A percentile compares a stretch with the other conserved stretches of the same genome.
Evolutionary conservation across 495 filamentous ascomycete genomes (phyloP).

Genomic region (Penicillium chermesinum): DNA sequence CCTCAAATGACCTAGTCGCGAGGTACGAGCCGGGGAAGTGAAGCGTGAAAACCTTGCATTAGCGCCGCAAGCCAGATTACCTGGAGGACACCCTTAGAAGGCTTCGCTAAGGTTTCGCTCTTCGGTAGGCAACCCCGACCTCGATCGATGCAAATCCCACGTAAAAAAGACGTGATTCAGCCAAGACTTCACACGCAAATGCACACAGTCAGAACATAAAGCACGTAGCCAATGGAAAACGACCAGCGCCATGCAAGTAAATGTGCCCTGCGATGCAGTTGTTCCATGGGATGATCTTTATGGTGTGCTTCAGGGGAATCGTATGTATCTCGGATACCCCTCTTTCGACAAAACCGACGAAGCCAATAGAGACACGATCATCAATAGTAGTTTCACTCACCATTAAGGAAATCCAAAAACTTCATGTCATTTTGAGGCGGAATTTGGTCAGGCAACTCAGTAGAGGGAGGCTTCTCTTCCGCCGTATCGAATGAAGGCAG

Average conservation of each 20-base stretch:
- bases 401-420: slow-evolving; percentile 42
- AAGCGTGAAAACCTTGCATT: slow-evolving; percentile 3
- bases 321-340: slow-evolving; percentile 4
- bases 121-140: background rate
- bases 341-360: slow-evolving; percentile 10
- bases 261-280: slow-evolving; percentile 2
- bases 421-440: slow-evolving; percentile 34
- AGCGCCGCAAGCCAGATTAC: slow-evolving; percentile 14
- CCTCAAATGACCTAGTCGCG: slow-evolving; percentile 18
- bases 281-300: slow-evolving; percentile 10
- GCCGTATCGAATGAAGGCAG: slow-evolving; percentile 34
- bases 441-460: slow-evolving; percentile 15
- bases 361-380: slow-evolving; percentile 7
- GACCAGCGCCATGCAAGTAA: background rate
- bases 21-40: slow-evolving; percentile 10
- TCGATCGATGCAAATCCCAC: slow-evolving; percentile 1
- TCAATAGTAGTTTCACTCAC: slow-evolving; percentile 25
- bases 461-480: slow-evolving; percentile 27
- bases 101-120: slow-evolving; percentile 5
- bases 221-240: slow-evolving; percentile 8
- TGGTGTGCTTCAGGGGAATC: slow-evolving; percentile 13
- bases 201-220: background rate
- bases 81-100: slow-evolving; percentile 16
- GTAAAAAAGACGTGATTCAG: slow-evolving; percentile 15
- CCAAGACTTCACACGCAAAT: slow-evolving; percentile 5